Evolutionary conservation across 495 filamentous ascomycete species (phyloP).

Genomic region (Hypomontagnella submonticulosa): DNA sequence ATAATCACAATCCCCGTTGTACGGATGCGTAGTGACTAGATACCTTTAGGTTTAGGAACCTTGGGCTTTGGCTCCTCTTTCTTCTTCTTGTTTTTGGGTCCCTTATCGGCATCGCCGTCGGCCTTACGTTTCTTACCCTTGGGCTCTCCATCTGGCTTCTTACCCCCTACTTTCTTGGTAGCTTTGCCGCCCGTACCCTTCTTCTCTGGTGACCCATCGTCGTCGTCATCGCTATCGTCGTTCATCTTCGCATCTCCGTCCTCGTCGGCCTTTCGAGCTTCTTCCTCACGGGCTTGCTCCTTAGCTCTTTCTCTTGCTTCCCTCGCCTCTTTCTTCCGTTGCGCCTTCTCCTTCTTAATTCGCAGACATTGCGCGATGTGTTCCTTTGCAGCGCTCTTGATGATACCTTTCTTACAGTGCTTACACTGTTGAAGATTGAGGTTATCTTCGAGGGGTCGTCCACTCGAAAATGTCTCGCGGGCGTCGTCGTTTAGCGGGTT

Average conservation of each 20-base stretch:
- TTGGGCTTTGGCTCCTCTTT: constrained; percentile 96
- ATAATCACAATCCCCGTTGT: constrained; percentile 8
- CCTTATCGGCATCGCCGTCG: constrained; percentile 77
- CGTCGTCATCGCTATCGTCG: constrained; percentile 85
- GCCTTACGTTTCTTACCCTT: constrained; percentile 96
- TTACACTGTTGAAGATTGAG: constrained; percentile 80
- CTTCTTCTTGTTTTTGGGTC: constrained; percentile 88
- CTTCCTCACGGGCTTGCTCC: constrained; percentile 65
- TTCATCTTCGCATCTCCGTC: constrained; percentile 73
- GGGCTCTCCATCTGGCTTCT: constrained; percentile 73
- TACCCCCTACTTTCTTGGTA: constrained; percentile 76
- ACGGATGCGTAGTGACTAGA: constrained; percentile 26
- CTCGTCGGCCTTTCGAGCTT: constrained; percentile 66
- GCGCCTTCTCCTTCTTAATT: constrained; percentile 78
- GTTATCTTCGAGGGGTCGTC: constrained; percentile 75
- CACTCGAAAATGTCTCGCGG: constrained; percentile 76
- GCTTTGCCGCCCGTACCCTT: constrained; percentile 62
- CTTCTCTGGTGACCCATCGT: constrained; percentile 59
- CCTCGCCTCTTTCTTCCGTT: constrained; percentile 81
- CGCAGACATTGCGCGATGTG: constrained; percentile 78
- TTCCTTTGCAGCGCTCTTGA: constrained; percentile 67
- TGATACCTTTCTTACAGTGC: constrained; percentile 79
- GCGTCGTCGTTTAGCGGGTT: constrained; percentile 78
- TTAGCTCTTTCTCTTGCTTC: constrained; percentile 77
- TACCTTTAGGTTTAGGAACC: constrained; percentile 84